A percentile compares a stretch with the other conserved stretches of the same genome.
Evolutionary conservation across 305 asterid species (phyloP).

Genomic region (Fraxinus floribunda): DNA sequence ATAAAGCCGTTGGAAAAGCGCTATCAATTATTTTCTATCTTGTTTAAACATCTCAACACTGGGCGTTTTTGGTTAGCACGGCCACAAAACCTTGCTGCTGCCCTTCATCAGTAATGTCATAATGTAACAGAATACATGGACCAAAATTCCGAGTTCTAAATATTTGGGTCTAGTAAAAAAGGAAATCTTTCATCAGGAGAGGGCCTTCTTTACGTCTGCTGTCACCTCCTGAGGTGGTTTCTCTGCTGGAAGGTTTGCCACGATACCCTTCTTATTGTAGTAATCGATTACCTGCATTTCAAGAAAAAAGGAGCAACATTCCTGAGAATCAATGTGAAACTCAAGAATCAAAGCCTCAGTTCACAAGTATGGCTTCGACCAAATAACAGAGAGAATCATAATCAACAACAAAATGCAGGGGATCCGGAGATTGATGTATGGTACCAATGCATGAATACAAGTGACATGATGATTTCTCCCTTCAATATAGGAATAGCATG

Average conservation of each 20-base stretch:
- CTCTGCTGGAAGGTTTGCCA: conserved; percentile 68
- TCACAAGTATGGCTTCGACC: background rate
- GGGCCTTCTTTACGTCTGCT: conserved; percentile 54
- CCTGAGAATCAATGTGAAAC: background rate
- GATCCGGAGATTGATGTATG: background rate
- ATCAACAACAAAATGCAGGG: background rate
- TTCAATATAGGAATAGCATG: background rate
- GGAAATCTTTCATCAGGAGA: conserved; percentile 38
- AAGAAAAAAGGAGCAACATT: background rate
- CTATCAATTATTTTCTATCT: conserved; percentile 24
- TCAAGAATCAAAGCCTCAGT: background rate
- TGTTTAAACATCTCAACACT: conserved; percentile 22
- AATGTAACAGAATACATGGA: conserved; percentile 22
- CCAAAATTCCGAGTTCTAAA: conserved; percentile 11
- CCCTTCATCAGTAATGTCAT: conserved; percentile 20
- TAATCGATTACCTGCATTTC: conserved; percentile 60
- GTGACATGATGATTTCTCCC: background rate
- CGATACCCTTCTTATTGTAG: conserved; percentile 53
- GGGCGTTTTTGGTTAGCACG: conserved; percentile 1
- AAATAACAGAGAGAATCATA: background rate
- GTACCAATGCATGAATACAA: background rate
- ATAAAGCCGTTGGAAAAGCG: background rate
- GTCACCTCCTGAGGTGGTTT: conserved; percentile 64
- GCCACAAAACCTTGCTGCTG: conserved; percentile 13
- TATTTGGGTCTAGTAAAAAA: conserved; percentile 17